phyloP scores from a whole-genome alignment of 805 yeast species.

The Myxozyma kluyveri region DNA sequence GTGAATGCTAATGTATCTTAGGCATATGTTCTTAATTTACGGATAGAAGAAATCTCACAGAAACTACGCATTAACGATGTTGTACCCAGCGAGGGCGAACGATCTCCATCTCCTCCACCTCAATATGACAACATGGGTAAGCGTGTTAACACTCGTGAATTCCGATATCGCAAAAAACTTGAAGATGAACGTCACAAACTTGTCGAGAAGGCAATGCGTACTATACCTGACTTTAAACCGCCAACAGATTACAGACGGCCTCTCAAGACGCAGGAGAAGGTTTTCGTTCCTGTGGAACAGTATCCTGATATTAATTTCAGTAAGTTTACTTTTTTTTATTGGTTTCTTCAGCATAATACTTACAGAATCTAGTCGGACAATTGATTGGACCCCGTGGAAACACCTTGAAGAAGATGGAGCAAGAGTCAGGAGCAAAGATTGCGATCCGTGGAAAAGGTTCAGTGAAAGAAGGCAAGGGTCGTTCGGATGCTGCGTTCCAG shows the following conservation, averaged over 20 bases:
- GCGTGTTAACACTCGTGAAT: conserved; percentile 81
- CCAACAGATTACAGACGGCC: conserved; percentile 75
- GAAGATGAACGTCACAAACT: conserved; percentile 79
- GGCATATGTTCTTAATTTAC: conserved; percentile 58
- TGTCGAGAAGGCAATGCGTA: conserved; percentile 68
- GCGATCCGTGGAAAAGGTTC: conserved; percentile 95
- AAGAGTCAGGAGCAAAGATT: conserved; percentile 81
- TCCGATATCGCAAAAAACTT: conserved; percentile 54
- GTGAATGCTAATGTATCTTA: not conserved
- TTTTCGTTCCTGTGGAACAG: conserved; percentile 78
- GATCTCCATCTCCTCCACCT: conserved; percentile 90
- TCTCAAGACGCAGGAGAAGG: conserved; percentile 72
- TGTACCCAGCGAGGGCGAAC: conserved; percentile 47
- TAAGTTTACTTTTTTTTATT: conserved; percentile 5
- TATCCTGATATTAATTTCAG: conserved; percentile 85
- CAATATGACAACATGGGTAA: conserved; percentile 78
- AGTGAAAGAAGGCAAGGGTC: conserved; percentile 81
- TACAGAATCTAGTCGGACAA: conserved; percentile 57
- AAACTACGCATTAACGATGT: conserved; percentile 53
- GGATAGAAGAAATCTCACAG: conserved; percentile 78
- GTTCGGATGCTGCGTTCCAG: conserved; percentile 46
- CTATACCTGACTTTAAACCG: conserved; percentile 73
- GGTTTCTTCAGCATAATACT: not conserved
- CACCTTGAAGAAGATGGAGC: conserved; percentile 75
- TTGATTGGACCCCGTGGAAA: conserved; percentile 94